phyloP scores from a whole-genome alignment of 495 filamentous ascomycete species.

The Pyronema domesticum region DNA sequence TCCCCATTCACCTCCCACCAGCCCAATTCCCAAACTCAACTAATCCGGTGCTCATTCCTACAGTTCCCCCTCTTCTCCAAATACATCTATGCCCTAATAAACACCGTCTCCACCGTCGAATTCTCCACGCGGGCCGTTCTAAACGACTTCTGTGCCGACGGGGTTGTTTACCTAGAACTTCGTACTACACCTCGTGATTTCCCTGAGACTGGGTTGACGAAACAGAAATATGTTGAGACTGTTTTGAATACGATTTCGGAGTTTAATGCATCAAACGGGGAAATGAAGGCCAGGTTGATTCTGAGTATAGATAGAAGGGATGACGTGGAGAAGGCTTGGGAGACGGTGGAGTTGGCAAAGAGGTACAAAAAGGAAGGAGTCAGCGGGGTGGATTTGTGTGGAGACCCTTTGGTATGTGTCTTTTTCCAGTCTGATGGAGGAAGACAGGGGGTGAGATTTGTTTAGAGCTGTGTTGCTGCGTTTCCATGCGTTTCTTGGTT shows the following conservation, averaged over 20 bases:
- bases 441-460: neutral
- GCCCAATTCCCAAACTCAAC: slow-evolving; percentile 1
- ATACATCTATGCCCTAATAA: slow-evolving; percentile 59
- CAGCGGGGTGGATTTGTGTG: slow-evolving; percentile 67
- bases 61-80: slow-evolving; percentile 56
- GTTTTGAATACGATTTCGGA: slow-evolving; percentile 41
- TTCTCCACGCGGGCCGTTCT: slow-evolving; percentile 53
- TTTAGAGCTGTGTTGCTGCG: neutral
- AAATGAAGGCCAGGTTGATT: slow-evolving; percentile 47
- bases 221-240: slow-evolving; percentile 44
- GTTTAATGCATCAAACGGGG: slow-evolving; percentile 26
- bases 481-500: no score
- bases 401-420: slow-evolving; percentile 39
- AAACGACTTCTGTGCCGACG: slow-evolving; percentile 49
- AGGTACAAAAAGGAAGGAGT: slow-evolving; percentile 38
- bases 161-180: slow-evolving; percentile 64
- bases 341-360: slow-evolving; percentile 45
- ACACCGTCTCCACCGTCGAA: slow-evolving; percentile 36
- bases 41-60: neutral
- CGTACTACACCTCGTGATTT: slow-evolving; percentile 59
- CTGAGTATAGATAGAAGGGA: slow-evolving; percentile 56
- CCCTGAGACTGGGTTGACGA: slow-evolving; percentile 35
- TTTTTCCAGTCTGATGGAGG: no score
- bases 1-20: neutral
- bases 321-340: slow-evolving; percentile 35